Base-by-base conservation (phyloP, 2,329 filamentous ascomycete genomes). In the Colletotrichum camelliae region DNA sequence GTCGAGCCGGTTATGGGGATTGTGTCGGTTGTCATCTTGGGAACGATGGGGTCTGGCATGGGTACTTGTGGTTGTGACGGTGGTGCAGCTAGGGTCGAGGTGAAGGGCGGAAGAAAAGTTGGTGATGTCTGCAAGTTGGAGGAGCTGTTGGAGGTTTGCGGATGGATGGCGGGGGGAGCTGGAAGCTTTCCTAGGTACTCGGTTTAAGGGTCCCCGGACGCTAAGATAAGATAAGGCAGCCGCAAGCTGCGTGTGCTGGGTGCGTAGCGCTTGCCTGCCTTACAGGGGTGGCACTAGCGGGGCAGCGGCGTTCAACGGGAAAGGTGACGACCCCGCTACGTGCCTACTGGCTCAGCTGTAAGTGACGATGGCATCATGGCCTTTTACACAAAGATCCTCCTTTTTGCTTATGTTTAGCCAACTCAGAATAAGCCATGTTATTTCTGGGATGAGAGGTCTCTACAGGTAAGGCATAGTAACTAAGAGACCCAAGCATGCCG, bases 1-100 rank as follows among this genome's bases (percentile, higher is more conserved):
- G 27, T 88, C 85, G 21, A 92, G 84, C 10, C 88, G 8, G 86
- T 84, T 65, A 92, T 84, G 64, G 88, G 87, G n/a, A 84, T 79
- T n/a, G 81, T 81, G 67, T 87, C 86, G 80, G 84, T 84, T 60
- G 83, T 84, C 77, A 81, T 82, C 58, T 84, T 80, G 5, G 86
- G 85, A 2, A 87, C 81, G n/a, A 82, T 70, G 75, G 80, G 79
- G 3, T 81, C 77, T 7, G 80, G 71, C 84, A 85, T 85, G 4
- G 12, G 35, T 62, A 37, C 2, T 13, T n/a, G 31, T 48, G 43
- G 2, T 70, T 27, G n/a, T 12, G 5, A 27, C 4, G 52, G 10
- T 57, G 2, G 4, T 57, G 27, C 57, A 5, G 16, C 18, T 60
- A 1, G 16, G 16, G n/a, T 67, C 37, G 33, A 9, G 21, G n/a